Evolutionary conservation across 139 green algal genomes (phyloP).

Genomic region (Chlamydomonas incerta): DNA sequence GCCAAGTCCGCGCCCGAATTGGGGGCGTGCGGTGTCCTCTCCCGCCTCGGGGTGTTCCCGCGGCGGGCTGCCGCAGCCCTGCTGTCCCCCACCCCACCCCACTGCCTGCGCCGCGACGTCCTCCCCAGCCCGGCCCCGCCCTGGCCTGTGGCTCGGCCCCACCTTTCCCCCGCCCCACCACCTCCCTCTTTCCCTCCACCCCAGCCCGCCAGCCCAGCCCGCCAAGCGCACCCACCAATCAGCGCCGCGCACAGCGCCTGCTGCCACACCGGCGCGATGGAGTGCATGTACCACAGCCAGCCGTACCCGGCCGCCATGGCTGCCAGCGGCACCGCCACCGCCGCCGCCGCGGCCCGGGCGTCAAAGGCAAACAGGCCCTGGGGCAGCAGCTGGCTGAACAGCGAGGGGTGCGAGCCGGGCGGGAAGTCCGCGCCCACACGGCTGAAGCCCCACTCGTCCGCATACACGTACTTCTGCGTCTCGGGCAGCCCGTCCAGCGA

Average conservation of each 20-base stretch:
- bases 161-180: too few species aligned
- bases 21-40: too few species aligned
- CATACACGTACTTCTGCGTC: conserved; percentile 43
- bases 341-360: background rate
- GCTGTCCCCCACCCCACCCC: too few species aligned
- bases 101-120: too few species aligned
- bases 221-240: conserved; percentile 41
- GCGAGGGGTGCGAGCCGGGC: background rate
- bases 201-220: too few species aligned
- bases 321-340: conserved; percentile 34
- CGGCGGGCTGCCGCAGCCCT: too few species aligned
- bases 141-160: too few species aligned
- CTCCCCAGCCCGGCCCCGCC: too few species aligned
- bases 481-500: conserved; percentile 13
- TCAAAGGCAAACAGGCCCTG: background rate
- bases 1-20: too few species aligned
- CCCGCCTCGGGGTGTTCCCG: too few species aligned
- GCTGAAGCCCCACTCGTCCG: conserved; percentile 54
- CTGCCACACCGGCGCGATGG: conserved; percentile 63
- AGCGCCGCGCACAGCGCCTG: conserved; percentile 40
- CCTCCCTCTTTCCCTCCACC: too few species aligned
- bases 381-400: conserved; percentile 21
- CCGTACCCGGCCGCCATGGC: conserved; percentile 58
- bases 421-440: conserved; percentile 44
- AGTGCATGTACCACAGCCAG: conserved; percentile 63